These are phyloP conservation scores for Salix udensis DNA, from an alignment of 345 rosid genomes.

Conservation along the genomic window DNA sequence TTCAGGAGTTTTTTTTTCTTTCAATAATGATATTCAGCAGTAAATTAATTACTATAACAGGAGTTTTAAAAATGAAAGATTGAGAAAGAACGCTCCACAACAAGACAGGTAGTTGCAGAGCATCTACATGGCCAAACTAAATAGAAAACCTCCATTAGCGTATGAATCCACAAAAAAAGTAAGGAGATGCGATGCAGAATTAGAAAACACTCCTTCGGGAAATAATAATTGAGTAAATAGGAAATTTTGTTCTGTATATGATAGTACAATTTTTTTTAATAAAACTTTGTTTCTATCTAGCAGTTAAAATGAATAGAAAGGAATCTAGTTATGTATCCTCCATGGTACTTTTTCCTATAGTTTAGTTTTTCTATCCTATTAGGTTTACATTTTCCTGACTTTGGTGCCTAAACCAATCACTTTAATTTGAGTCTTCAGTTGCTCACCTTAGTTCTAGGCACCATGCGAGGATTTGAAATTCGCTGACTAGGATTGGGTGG, in stretches of 20 bases:
- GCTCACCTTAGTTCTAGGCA: slow-evolving; percentile 83
- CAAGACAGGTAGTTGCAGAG: neutral
- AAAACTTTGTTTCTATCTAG: neutral
- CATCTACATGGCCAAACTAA: neutral
- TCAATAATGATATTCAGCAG: neutral
- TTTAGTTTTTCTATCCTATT: neutral
- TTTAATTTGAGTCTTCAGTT: neutral
- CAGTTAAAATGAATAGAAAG: neutral
- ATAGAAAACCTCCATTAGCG: neutral
- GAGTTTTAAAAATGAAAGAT: neutral
- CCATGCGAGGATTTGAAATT: slow-evolving; percentile 61
- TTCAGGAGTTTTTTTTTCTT: neutral
- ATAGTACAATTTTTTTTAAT: neutral
- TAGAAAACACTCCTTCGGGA: neutral
- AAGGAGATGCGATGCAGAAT: neutral
- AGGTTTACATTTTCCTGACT: neutral
- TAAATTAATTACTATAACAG: neutral
- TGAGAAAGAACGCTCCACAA: neutral
- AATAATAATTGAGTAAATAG: neutral
- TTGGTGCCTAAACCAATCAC: neutral
- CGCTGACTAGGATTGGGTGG: slow-evolving; percentile 86
- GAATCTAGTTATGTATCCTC: neutral
- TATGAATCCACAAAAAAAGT: neutral
- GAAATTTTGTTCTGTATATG: neutral
- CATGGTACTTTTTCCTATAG: neutral